Conservation (phyloP, 495 filamentous ascomycete genomes). For the Aspergillus funiculosus region DNA sequence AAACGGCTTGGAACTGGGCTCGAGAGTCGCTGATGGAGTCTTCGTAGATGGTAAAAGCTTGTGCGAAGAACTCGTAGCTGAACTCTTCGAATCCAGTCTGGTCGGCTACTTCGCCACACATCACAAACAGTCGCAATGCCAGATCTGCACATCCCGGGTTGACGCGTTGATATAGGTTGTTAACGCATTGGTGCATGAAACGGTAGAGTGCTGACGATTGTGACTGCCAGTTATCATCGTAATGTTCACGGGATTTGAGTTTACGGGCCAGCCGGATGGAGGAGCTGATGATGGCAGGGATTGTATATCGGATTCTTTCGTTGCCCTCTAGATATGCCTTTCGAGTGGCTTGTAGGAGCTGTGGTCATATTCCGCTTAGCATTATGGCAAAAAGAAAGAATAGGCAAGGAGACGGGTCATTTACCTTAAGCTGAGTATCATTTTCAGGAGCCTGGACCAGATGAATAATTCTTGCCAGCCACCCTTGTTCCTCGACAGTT, state of each 20-base stretch:
- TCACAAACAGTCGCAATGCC: slow-evolving; percentile 78
- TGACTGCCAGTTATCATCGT: slow-evolving; percentile 88
- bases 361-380: slow-evolving; percentile 25
- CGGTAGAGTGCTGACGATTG: slow-evolving; percentile 88
- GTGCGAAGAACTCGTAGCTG: slow-evolving; percentile 96
- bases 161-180: slow-evolving; percentile 82
- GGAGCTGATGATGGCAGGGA: slow-evolving; percentile 84
- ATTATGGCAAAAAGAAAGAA: neutral
- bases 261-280: slow-evolving; percentile 84
- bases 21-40: slow-evolving; percentile 91
- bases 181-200: slow-evolving; percentile 83
- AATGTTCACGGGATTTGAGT: slow-evolving; percentile 88
- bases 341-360: slow-evolving; percentile 79
- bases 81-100: slow-evolving; percentile 92
- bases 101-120: slow-evolving; percentile 88
- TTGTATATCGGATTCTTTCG: slow-evolving; percentile 91
- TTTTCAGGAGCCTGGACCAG: slow-evolving; percentile 77
- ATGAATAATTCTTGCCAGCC: slow-evolving; percentile 87
- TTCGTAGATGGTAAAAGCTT: slow-evolving; percentile 97
- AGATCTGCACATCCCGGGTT: slow-evolving; percentile 78
- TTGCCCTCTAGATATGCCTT: slow-evolving; percentile 90
- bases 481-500: slow-evolving; percentile 95
- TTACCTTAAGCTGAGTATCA: slow-evolving; percentile 82
- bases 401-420: neutral
- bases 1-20: slow-evolving; percentile 96